Evolutionary conservation across 768 basidiomycete genomes (phyloP).

Genomic region (Rhizopogon salebrosus): DNA sequence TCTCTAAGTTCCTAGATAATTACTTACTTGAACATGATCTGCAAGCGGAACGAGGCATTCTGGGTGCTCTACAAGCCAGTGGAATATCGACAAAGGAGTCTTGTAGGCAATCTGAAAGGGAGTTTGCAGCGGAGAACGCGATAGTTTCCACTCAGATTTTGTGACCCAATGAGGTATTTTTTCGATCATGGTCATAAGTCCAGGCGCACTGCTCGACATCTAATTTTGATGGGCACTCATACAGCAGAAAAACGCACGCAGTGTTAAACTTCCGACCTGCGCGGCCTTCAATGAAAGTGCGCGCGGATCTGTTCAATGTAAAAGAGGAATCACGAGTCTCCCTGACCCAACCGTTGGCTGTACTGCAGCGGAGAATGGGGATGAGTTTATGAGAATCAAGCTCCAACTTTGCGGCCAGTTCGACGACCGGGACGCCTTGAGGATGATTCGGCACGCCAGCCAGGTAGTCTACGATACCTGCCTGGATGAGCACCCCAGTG

Average conservation of each 20-base stretch:
- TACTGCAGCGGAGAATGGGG: conserved; percentile 11
- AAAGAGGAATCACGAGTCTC: conserved; percentile 14
- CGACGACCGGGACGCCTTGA: conserved; percentile 8
- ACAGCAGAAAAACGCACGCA: conserved; percentile 3
- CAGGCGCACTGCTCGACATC: conserved; percentile 8
- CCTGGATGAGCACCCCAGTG: conserved; percentile 12
- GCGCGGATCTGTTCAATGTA: conserved; percentile 13
- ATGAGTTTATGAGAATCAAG: conserved; percentile 11
- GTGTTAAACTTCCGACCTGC: conserved; percentile 9
- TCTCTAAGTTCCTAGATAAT: not conserved
- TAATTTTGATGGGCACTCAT: not conserved
- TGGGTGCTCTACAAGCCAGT: conserved; percentile 1
- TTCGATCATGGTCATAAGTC: conserved; percentile 8
- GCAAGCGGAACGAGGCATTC: not conserved
- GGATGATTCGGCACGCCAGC: not conserved
- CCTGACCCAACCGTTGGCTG: conserved; percentile 14
- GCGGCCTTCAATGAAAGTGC: conserved; percentile 9
- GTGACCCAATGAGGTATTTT: conserved; percentile 5
- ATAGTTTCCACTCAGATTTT: conserved; percentile 15
- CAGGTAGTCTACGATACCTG: conserved; percentile 12
- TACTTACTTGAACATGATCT: not conserved
- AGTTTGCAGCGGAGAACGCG: conserved; percentile 15
- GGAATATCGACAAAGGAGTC: conserved; percentile 32
- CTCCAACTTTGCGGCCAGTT: conserved; percentile 9
- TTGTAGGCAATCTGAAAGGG: conserved; percentile 35